Evolutionary conservation across 1,139 yeast genomes (phyloP).

Genomic region (Oligophagozyma castellii): DNA sequence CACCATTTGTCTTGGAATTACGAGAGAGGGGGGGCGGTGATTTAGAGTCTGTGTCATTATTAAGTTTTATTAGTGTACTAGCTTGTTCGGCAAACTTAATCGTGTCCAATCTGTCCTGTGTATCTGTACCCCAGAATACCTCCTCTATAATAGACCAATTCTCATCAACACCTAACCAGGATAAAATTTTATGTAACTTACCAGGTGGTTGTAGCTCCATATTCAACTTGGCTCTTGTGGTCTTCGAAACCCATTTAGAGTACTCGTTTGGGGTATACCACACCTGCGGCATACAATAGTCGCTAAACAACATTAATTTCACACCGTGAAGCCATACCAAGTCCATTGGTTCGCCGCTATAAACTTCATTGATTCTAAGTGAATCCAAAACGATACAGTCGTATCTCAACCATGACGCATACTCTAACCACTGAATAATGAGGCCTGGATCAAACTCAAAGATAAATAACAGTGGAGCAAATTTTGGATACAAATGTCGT

Average conservation of each 20-base stretch:
- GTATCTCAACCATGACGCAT: slow-evolving; percentile 17
- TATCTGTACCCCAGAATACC: background rate
- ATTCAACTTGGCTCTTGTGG: slow-evolving; percentile 4
- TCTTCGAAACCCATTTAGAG: slow-evolving; percentile 10
- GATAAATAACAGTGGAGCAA: slow-evolving; percentile 11
- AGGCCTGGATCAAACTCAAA: slow-evolving; percentile 16
- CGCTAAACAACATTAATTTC: slow-evolving; percentile 13
- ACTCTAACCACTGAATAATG: slow-evolving; percentile 15
- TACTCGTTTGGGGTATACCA: slow-evolving; percentile 20
- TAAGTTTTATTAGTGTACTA: background rate
- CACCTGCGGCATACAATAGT: slow-evolving; percentile 13
- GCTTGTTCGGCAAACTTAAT: background rate
- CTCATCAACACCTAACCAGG: slow-evolving; percentile 7
- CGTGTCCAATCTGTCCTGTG: background rate
- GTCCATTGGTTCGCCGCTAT: slow-evolving; percentile 14
- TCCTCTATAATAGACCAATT: slow-evolving; percentile 5
- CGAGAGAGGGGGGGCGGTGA: background rate
- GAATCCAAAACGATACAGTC: slow-evolving; percentile 20
- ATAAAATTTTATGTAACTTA: slow-evolving; percentile 3
- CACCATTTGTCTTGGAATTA: slow-evolving; percentile 1
- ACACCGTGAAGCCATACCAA: slow-evolving; percentile 12
- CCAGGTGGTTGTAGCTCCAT: slow-evolving; percentile 6
- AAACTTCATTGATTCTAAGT: slow-evolving; percentile 15
- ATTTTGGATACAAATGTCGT: slow-evolving; percentile 7
- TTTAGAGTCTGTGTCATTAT: background rate